These are phyloP conservation scores for Chaetothyriales sp. DNA, from an alignment of 2,329 filamentous ascomycete genomes.

Conservation along the genomic window DNA sequence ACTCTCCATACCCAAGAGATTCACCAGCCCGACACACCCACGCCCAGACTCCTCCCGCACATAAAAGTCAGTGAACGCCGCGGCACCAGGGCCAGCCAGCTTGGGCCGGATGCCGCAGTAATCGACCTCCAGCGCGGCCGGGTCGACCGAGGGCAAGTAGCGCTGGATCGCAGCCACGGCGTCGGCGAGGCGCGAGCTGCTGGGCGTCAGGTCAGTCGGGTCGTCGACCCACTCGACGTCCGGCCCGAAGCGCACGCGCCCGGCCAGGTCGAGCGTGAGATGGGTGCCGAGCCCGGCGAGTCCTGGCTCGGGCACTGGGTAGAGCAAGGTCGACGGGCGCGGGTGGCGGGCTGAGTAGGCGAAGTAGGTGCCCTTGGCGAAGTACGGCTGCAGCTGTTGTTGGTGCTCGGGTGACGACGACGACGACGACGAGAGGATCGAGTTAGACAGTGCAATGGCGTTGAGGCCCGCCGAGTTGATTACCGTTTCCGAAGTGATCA, in stretches of 20 bases:
- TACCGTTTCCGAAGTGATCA: slow-evolving; percentile 59
- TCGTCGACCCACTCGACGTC: slow-evolving; percentile 87
- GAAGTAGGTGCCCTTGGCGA: slow-evolving; percentile 93
- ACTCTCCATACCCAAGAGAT: slow-evolving; percentile 83
- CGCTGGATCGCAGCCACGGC: slow-evolving; percentile 60
- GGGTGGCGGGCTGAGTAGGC: slow-evolving; percentile 56
- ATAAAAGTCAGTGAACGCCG: slow-evolving; percentile 66
- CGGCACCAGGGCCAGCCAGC: slow-evolving; percentile 39
- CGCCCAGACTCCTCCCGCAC: slow-evolving; percentile 57
- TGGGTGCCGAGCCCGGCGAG: slow-evolving; percentile 85
- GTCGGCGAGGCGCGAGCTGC: slow-evolving; percentile 43
- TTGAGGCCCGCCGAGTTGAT: slow-evolving; percentile 77
- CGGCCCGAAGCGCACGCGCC: slow-evolving; percentile 77
- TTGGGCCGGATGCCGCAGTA: slow-evolving; percentile 91
- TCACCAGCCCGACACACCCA: slow-evolving; percentile 69
- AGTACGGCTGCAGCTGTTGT: slow-evolving; percentile 49
- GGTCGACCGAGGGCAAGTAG: slow-evolving; percentile 64
- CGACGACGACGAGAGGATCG: too few relatives aligned
- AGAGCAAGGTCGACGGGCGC: slow-evolving; percentile 58
- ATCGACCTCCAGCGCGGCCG: slow-evolving; percentile 53
- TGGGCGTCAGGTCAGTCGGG: slow-evolving; percentile 55
- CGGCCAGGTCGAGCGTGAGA: slow-evolving; percentile 74
- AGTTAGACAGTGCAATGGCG: slow-evolving; percentile 64
- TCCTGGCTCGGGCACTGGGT: slow-evolving; percentile 71
- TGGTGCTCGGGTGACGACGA: slow-evolving; percentile 29